phyloP scores from a whole-genome alignment of 2,329 filamentous ascomycete genomes.

The Colletotrichum camelliae region DNA sequence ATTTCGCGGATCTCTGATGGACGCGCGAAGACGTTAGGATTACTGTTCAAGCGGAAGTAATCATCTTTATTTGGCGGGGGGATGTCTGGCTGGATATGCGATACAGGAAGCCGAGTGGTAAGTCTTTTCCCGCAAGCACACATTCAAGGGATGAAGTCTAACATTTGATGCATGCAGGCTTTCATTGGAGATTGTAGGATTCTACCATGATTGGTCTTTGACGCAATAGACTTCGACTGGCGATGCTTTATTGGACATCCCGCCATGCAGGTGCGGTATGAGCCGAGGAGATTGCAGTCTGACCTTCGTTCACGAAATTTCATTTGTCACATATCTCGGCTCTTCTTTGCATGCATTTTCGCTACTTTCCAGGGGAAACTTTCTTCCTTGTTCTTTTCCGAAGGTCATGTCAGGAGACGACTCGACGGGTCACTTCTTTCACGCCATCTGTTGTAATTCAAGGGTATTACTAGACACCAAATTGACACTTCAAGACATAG shows the following conservation, averaged over 20 bases:
- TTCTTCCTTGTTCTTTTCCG: not conserved
- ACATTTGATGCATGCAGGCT: not conserved
- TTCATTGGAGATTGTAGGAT: slow-evolving; percentile 7
- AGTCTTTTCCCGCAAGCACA: not conserved
- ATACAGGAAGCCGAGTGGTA: not conserved
- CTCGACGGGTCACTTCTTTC: not conserved
- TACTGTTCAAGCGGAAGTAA: not conserved
- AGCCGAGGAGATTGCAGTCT: not conserved
- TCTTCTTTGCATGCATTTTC: not conserved
- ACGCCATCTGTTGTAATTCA: not conserved
- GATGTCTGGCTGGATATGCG: not conserved
- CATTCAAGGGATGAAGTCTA: not conserved
- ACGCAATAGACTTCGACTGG: not conserved
- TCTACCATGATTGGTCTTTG: not conserved
- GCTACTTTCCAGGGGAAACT: not conserved
- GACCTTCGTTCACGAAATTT: not conserved
- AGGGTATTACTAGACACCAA: not conserved
- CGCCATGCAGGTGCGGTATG: not conserved
- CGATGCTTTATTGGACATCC: slow-evolving; percentile 4
- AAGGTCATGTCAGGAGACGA: not conserved
- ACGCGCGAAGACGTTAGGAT: not conserved
- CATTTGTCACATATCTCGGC: not conserved
- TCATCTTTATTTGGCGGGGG: slow-evolving; percentile 6
- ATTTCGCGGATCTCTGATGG: not conserved
- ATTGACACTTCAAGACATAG: not conserved